Conservation (phyloP, 176 grass and related monocot genomes). For the Eragrostis curvula region DNA sequence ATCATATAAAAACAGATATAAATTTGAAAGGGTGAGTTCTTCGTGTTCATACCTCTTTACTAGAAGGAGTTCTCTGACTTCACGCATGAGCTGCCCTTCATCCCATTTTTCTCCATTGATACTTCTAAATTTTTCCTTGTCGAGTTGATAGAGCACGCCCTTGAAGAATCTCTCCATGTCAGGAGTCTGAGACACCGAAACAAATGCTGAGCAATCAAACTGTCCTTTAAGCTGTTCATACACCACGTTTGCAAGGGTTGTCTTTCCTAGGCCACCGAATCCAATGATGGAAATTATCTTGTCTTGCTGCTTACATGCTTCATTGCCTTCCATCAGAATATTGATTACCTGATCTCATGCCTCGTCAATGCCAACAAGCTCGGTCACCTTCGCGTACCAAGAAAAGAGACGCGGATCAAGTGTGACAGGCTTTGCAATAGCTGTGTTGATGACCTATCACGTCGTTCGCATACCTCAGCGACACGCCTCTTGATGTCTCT, state of each 20-base stretch:
- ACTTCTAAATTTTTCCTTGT: background rate
- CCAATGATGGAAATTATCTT: slow-evolving; percentile 23
- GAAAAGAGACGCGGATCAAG: background rate
- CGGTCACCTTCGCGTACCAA: background rate
- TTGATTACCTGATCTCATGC: background rate
- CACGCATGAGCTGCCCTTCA: background rate
- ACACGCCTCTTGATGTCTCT: background rate
- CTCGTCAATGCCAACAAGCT: background rate
- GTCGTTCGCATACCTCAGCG: background rate
- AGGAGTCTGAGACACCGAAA: slow-evolving; percentile 7
- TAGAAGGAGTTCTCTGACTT: background rate
- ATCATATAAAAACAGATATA: background rate
- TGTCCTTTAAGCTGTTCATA: background rate
- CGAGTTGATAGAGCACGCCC: background rate
- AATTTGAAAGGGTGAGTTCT: background rate
- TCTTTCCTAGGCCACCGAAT: slow-evolving; percentile 19
- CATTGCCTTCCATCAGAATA: background rate
- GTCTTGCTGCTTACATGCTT: background rate
- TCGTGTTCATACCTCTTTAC: background rate
- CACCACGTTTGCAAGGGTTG: background rate
- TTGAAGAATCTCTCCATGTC: background rate
- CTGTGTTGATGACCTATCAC: background rate
- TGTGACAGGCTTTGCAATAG: background rate
- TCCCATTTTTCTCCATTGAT: background rate
- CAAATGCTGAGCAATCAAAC: background rate